These are phyloP conservation scores for Forsythia viridissima DNA, from an alignment of 257 asterid genomes.

Conservation along the genomic window DNA sequence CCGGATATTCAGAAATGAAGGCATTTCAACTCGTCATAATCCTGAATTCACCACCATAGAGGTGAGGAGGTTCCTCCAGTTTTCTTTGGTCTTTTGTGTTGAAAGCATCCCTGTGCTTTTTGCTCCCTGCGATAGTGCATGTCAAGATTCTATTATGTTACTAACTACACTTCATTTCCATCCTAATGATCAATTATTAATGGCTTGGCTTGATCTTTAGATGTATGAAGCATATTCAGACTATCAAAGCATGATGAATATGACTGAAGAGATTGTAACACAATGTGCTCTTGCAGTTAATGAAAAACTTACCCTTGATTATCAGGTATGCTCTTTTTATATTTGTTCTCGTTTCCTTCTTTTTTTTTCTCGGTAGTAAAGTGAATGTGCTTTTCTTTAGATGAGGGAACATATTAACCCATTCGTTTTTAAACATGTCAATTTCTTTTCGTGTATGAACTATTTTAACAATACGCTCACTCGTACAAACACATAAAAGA, in stretches of 20 bases:
- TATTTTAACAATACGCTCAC: background rate
- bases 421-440: background rate
- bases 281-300: conserved; percentile 84
- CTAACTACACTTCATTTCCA: conserved; percentile 2
- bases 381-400: background rate
- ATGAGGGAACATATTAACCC: background rate
- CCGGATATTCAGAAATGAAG: conserved; percentile 93
- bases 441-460: background rate
- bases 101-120: conserved; percentile 4
- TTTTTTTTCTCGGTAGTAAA: background rate
- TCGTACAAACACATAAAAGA: background rate
- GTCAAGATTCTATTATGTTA: background rate
- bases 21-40: conserved; percentile 98
- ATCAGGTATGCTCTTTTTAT: conserved; percentile 57
- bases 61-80: conserved; percentile 44
- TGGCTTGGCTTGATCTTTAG: conserved; percentile 39
- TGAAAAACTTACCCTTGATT: conserved; percentile 74
- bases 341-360: conserved; percentile 5
- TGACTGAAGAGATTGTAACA: conserved; percentile 89
- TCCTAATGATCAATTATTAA: conserved; percentile 9
- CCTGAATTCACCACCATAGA: conserved; percentile 99
- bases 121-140: conserved; percentile 14
- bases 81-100: conserved; percentile 14
- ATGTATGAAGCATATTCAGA: conserved; percentile 98
- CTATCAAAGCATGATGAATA: conserved; percentile 94